Evolutionary conservation across 148 eudicot species (phyloP), one percentile per base, ranked within the genome.

Genomic region (Vaccinium vitisidaea): DNA sequence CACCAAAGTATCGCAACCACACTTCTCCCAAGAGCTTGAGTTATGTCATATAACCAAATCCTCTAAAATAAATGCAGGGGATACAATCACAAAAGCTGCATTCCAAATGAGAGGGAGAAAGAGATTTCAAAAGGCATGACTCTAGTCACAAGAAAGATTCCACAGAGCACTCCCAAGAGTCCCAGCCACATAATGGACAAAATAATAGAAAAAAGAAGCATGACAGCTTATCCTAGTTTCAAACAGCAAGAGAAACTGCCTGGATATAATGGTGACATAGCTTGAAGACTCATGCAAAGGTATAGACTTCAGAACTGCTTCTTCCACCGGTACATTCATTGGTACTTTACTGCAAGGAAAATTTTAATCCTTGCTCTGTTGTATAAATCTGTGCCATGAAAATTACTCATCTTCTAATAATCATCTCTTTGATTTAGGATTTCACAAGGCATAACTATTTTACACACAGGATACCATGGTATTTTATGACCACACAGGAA

Each of bases 221-320:
- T 15, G 53, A 27, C 83, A 49, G 8, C 30, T 69, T 32, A 78
- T 78, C 5, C 36, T 77, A 77, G 8, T 27, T 52, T 19, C 59
- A 77, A 77, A 25, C 11, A 77, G 59, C 49, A 77, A 50, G 55
- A 76, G 65, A 54, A 79, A 23, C 67, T 53, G 55, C 48, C 5
- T 25, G 81, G 83, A 80, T 80, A 43, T 39, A 61, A 21, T 23
- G 14, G 74, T 65, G 23, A 39, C 43, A 61, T 16, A 43, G 83
- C 73, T 46, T 80, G 49, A 79, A 30, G 19, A 25, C 81, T 18
- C 82, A 56, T 27, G 82, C 48, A n/a, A 32, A 32, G 49, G 16
- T 23, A 54, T 18, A 30, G 23, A 79, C 8, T 54, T 11, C 43
- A 53, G 19, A 79, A 48, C 32, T 49, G 48, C 4, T n/a, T 75